Evolutionary conservation across 129 eudicot species (phyloP), one percentile per base, ranked within the genome.

Genomic region (Sambucus nigra): DNA sequence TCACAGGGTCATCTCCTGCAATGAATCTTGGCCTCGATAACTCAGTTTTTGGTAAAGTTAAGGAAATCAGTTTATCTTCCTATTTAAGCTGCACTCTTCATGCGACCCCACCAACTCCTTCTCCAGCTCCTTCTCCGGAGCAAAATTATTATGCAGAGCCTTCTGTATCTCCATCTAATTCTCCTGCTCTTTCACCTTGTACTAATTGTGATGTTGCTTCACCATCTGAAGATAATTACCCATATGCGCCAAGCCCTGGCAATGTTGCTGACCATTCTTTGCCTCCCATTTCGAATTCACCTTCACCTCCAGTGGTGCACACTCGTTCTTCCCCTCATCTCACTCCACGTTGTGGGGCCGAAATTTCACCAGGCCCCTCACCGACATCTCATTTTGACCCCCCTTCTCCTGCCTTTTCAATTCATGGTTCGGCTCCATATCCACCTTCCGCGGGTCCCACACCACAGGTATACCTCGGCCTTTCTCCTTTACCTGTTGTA

Each of bases 21-120:
- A 77, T 53, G 45, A 88, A 88, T 62, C 94, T 88, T 50, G 96
- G 96, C 53, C 84, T 83, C 19, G 73, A 80, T 66, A 63, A 80
- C 63, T 35, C 81, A 20, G 73, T 88, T 20, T 88, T 88, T 61
- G 96, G 96, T 59, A 80, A 69, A 68, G 96, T 80, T n/a, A 88
- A 83, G 64, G 74, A 72, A 66, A 71, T 88, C 41, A 83, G 83
- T 42, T 61, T 88, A 59, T 88, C 96, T 0, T 74, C 94, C 28
- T 77, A 58, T 64, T 71, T 88, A 25, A 74, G 54, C 35, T 77
- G 32, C 39, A 68, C 89, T 7, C 77, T 80, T 62, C 65, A 77
- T 27, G 65, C 73, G 27, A 59, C 72, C 55, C 31, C 86, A 9
- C 88, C 86, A 25, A 21, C 84, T 18, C 73, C 85, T 21, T 48